Evolutionary conservation across 2,329 filamentous ascomycete species (phyloP).

Genomic region (Epicoccum nigrum): DNA sequence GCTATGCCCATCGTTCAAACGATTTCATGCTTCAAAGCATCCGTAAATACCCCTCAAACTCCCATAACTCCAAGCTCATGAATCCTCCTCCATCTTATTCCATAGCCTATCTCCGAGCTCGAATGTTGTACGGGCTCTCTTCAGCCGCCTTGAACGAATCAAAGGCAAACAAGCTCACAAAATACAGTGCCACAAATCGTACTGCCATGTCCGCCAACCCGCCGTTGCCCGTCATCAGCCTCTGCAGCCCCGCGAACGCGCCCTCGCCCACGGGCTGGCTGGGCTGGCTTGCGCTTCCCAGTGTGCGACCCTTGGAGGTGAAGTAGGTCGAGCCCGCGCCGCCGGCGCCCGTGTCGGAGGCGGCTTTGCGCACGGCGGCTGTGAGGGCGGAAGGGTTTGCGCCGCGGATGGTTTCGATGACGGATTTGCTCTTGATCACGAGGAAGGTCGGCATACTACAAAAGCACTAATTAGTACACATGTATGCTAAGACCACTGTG

Average conservation of each 20-base stretch:
- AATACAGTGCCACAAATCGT: conserved; percentile 55
- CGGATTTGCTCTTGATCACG: conserved; percentile 51
- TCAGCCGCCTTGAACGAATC: conserved; percentile 53
- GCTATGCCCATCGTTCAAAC: too few relatives aligned
- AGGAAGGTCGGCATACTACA: conserved; percentile 58
- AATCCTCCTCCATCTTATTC: neutral
- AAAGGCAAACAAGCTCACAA: conserved; percentile 54
- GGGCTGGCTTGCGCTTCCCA: conserved; percentile 44
- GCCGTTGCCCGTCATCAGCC: conserved; percentile 37
- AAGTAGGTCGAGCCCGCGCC: conserved; percentile 46
- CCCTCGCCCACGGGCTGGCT: conserved; percentile 33
- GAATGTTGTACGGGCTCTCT: conserved; percentile 52
- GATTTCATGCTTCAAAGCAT: too few relatives aligned
- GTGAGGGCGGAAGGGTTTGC: conserved; percentile 57
- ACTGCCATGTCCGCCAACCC: conserved; percentile 50
- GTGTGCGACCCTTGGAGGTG: conserved; percentile 51
- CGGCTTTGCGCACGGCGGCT: conserved; percentile 54
- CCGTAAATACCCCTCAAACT: too few relatives aligned
- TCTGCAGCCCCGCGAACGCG: conserved; percentile 32
- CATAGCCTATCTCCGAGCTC: conserved; percentile 26
- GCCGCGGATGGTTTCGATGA: conserved; percentile 56
- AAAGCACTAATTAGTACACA: too few relatives aligned
- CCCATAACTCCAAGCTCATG: neutral
- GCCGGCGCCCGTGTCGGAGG: conserved; percentile 46
- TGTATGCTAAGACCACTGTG: too few relatives aligned